Evolutionary conservation across 1,284 basidiomycete genomes (phyloP), one percentile per base, ranked within the genome.

Genomic region (Fistulina hepatica): DNA sequence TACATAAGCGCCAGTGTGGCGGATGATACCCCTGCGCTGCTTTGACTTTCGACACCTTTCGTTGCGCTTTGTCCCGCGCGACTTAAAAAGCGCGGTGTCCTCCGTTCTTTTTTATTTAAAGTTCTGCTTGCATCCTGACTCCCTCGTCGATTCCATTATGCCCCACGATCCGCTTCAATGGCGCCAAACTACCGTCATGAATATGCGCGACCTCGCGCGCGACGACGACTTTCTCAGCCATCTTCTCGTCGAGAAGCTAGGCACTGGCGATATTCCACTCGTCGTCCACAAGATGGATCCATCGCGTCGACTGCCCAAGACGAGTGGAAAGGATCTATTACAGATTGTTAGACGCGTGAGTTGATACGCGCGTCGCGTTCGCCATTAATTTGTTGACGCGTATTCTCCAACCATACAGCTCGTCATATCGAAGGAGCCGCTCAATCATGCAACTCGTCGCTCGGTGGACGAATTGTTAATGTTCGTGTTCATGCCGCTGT

Each of bases 211-310:
- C 71, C 71, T 88, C 42, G 81, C 82, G 47, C 77, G 74, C 57
- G 84, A 88, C 62, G 83, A 88, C 57, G 83, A 88, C 61, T 88
- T 86, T 58, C 74, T 88, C 55, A 81, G 78, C 53, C 80, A 85
- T 60, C 68, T 88, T 33, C 73, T 88, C 42, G 80, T 88, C 44
- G 83, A 88, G 64, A 86, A 86, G 51, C 70, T 88, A 21, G 82
- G 83, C 26, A 82, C 81, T 3, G 76, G 78, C 21, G 64, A 59
- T 19, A 76, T 79, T 4, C 84, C 82, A 21, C 67, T 88, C 36
- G 70, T 79, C 39, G 84, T 88, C 7, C 83, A 88, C 65, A 85
- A 85, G 59, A 88, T 88, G 83, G 82, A 88, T 54, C 64, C 76
- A 16, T 70, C 70, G 43, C 68, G 79, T 39, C 67, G 72, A 32